phyloP scores from a whole-genome alignment of 345 rosid genomes.

The Eucalyptus pauciflora region DNA sequence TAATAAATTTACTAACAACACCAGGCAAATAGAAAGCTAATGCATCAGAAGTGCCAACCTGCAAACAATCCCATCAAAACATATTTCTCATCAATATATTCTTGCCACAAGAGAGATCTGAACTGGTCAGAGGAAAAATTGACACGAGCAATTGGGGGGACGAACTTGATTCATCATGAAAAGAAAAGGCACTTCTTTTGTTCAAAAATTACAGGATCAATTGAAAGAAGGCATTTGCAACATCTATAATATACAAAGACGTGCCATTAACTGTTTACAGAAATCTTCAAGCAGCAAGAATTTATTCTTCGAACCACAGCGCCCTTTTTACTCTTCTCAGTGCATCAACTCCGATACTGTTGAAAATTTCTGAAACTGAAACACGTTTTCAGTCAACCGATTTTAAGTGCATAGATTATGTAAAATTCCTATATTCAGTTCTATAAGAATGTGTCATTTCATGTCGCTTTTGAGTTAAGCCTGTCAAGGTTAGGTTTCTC shows the following conservation, averaged over 20 bases:
- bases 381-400: not conserved
- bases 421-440: not conserved
- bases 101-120: not conserved
- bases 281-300: not conserved
- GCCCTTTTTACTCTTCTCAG: not conserved
- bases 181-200: not conserved
- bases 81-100: not conserved
- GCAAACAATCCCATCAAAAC: not conserved
- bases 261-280: not conserved
- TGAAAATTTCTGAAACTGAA: not conserved
- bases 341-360: not conserved
- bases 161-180: not conserved
- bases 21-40: constrained; percentile 95
- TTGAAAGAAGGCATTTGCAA: not conserved
- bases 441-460: not conserved
- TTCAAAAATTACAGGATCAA: not conserved
- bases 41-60: constrained; percentile 85
- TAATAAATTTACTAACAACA: constrained; percentile 70
- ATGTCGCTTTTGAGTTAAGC: not conserved
- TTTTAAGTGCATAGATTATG: not conserved
- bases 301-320: not conserved
- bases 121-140: not conserved
- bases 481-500: not conserved
- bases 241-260: not conserved
- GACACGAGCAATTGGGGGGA: not conserved